These are phyloP conservation scores for Pichia sp. DNA, from an alignment of 1,139 yeast species.

Conservation along the genomic window DNA sequence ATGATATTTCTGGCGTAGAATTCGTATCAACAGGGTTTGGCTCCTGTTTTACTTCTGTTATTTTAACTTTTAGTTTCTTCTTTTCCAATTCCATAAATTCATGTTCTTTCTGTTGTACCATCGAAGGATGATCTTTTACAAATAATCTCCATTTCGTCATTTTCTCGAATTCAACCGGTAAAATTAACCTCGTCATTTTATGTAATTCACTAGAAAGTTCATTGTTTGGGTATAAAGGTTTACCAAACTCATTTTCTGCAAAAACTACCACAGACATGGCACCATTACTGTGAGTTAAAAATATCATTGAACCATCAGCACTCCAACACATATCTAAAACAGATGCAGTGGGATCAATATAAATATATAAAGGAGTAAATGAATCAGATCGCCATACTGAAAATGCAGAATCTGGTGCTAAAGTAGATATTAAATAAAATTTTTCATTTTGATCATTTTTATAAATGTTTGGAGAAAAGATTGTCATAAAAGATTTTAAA, in stretches of 20 bases:
- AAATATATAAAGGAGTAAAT: conserved; percentile 66
- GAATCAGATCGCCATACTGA: conserved; percentile 83
- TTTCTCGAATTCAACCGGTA: conserved; percentile 19
- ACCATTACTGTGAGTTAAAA: conserved; percentile 52
- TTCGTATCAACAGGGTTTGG: too few relatives aligned
- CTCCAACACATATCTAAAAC: conserved; percentile 77
- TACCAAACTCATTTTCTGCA: conserved; percentile 51
- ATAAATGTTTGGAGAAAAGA: conserved; percentile 48
- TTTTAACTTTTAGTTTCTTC: conserved; percentile 2
- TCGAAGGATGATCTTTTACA: conserved; percentile 7
- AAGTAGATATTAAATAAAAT: conserved; percentile 72
- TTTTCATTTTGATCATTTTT: conserved; percentile 36
- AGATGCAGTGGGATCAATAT: conserved; percentile 54
- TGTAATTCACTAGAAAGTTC: conserved; percentile 27
- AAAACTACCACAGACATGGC: conserved; percentile 47
- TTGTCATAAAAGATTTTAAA: conserved; percentile 42
- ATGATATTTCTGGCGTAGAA: too few relatives aligned
- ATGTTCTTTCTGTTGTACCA: conserved; percentile 9
- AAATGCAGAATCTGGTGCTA: conserved; percentile 76
- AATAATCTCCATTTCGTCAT: conserved; percentile 14
- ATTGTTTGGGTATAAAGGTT: conserved; percentile 15
- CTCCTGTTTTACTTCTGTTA: not conserved
- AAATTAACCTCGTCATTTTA: conserved; percentile 28
- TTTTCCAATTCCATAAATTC: conserved; percentile 1
- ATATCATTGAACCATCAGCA: conserved; percentile 41